Conservation (phyloP, 2,329 filamentous ascomycete species). For the Penicillium sumatraense region DNA sequence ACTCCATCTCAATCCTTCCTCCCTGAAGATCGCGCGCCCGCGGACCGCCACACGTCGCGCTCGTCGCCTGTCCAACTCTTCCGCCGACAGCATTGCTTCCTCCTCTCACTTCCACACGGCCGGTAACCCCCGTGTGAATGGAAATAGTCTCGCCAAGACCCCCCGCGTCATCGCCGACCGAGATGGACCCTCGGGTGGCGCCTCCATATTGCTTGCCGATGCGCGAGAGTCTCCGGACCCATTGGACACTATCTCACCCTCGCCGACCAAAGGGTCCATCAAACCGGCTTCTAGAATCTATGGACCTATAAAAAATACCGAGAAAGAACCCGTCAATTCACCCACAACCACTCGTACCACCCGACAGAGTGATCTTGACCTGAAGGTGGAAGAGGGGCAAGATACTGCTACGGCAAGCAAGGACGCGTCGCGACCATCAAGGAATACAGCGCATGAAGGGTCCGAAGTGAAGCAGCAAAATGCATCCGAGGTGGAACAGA, state of each 20-base stretch:
- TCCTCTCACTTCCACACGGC: slow-evolving; percentile 16
- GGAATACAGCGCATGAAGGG: neutral
- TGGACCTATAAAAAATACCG: slow-evolving; percentile 4
- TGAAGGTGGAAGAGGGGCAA: neutral
- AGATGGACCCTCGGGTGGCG: slow-evolving; percentile 11
- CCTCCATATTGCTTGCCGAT: slow-evolving; percentile 11
- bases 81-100: slow-evolving; percentile 20
- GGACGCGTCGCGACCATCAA: neutral
- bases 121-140: slow-evolving; percentile 12
- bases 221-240: slow-evolving; percentile 30
- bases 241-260: slow-evolving; percentile 30
- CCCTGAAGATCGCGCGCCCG: slow-evolving; percentile 22
- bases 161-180: slow-evolving; percentile 14
- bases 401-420: neutral
- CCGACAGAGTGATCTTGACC: slow-evolving; percentile 14
- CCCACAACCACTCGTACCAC: slow-evolving; percentile 22
- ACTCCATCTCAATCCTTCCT: slow-evolving; percentile 16
- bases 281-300: slow-evolving; percentile 12
- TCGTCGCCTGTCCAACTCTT: slow-evolving; percentile 21
- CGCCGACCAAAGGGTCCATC: slow-evolving; percentile 4
- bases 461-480: slow-evolving; percentile 11
- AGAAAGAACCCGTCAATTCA: slow-evolving; percentile 15
- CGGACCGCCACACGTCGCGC: slow-evolving; percentile 17
- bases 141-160: slow-evolving; percentile 15
- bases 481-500: neutral